Conservation (phyloP, 129 eudicot species). For the Escallonia herrerae region DNA sequence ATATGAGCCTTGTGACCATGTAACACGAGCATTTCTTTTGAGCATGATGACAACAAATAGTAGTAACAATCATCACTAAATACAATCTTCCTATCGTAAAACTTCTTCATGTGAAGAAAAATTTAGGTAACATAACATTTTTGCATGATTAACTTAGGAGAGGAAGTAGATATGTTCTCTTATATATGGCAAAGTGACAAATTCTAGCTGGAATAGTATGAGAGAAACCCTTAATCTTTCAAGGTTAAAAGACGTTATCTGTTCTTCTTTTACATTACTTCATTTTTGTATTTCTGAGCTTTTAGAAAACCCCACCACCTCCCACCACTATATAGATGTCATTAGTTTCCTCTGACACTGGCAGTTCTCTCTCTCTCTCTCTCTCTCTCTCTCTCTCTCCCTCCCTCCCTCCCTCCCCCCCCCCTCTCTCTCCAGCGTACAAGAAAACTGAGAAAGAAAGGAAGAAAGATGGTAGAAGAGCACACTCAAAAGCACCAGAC, state of each 20-base stretch:
- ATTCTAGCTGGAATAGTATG: slow-evolving; percentile 1
- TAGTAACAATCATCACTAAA: not conserved
- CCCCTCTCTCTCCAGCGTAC: slow-evolving; percentile 27
- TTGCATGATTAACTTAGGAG: slow-evolving; percentile 22
- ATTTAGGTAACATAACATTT: slow-evolving; percentile 30
- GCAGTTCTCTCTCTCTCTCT: slow-evolving; percentile 4
- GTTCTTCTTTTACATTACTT: slow-evolving; percentile 15
- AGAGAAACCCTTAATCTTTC: slow-evolving; percentile 10
- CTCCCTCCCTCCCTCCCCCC: slow-evolving; percentile 21
- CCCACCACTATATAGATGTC: slow-evolving; percentile 25
- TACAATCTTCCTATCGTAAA: not conserved
- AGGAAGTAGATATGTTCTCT: slow-evolving; percentile 26
- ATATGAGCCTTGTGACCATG: slow-evolving; percentile 5
- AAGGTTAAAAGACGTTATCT: slow-evolving; percentile 14
- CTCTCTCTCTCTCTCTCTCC: slow-evolving; percentile 25
- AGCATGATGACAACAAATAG: too few relatives aligned
- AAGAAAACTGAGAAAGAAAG: slow-evolving; percentile 11
- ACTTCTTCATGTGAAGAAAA: slow-evolving; percentile 22
- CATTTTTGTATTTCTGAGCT: not conserved
- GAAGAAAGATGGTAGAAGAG: slow-evolving; percentile 30
- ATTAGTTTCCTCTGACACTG: not conserved
- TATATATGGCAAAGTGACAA: slow-evolving; percentile 36
- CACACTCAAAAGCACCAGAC: slow-evolving; percentile 34
- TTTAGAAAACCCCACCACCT: slow-evolving; percentile 24
- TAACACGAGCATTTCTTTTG: not conserved